phyloP scores from a whole-genome alignment of 441 rosid genomes.

The Geranium incanum region DNA sequence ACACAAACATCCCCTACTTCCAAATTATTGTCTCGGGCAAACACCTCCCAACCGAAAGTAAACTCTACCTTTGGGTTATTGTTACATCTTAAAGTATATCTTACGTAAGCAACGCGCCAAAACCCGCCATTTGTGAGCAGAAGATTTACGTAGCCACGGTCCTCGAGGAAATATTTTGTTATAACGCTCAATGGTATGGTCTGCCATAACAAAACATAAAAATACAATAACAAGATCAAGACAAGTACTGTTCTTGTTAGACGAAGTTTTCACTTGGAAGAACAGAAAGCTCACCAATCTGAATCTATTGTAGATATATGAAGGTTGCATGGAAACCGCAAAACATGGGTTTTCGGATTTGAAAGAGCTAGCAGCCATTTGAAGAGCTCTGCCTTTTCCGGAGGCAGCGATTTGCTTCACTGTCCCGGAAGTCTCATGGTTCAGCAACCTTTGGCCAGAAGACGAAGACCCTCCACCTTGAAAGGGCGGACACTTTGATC shows the following conservation, averaged over 20 bases:
- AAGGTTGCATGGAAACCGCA: background rate
- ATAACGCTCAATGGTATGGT: background rate
- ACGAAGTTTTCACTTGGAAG: too few species aligned
- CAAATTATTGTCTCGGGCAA: slow-evolving; percentile 2
- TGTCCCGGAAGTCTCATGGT: background rate
- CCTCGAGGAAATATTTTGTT: background rate
- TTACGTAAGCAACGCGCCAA: background rate
- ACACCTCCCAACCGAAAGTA: slow-evolving; percentile 1
- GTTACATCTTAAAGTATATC: background rate
- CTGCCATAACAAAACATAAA: background rate
- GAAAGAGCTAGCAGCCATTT: background rate
- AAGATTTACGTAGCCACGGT: background rate
- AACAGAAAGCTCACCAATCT: slow-evolving; percentile 1
- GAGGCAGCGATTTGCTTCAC: too few species aligned
- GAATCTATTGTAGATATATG: background rate
- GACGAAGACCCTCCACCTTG: too few species aligned
- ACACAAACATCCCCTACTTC: slow-evolving; percentile 7
- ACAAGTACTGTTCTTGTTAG: too few species aligned
- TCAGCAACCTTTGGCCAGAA: too few species aligned
- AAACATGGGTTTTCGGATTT: slow-evolving; percentile 2
- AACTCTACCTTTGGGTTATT: background rate
- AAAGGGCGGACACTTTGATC: too few species aligned
- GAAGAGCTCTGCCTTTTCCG: background rate
- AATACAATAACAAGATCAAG: background rate
- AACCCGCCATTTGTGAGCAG: background rate